phyloP scores from a whole-genome alignment of 2,329 filamentous ascomycete species.

The Cryphonectria japonica region DNA sequence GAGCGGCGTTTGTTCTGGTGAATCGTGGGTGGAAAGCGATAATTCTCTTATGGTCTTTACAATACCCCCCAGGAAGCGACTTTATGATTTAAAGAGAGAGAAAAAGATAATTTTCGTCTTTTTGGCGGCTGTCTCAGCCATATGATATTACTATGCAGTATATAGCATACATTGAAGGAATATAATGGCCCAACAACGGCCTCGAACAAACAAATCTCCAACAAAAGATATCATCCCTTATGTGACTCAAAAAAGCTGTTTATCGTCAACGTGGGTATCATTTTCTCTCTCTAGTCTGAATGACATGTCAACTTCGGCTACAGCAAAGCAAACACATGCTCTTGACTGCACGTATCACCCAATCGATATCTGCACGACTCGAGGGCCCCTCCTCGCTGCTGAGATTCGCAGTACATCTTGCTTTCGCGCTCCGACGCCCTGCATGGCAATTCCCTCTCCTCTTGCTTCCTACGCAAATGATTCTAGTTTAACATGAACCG shows the following conservation, averaged over 20 bases:
- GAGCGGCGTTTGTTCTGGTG: constrained; percentile 50
- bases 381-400: neutral
- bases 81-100: neutral
- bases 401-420: constrained; percentile 11
- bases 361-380: constrained; percentile 14
- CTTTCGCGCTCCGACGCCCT: constrained; percentile 17
- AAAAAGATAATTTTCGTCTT: neutral
- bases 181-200: neutral
- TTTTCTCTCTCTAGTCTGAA: constrained; percentile 29
- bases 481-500: neutral
- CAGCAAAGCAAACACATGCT: constrained; percentile 20
- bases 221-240: neutral
- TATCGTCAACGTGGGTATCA: constrained; percentile 30
- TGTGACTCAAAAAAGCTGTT: neutral
- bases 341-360: constrained; percentile 23
- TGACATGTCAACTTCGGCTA: constrained; percentile 29
- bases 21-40: constrained; percentile 36
- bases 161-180: neutral
- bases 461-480: neutral
- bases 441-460: neutral
- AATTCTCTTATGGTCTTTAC: constrained; percentile 39
- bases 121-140: neutral
- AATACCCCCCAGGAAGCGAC: constrained; percentile 41
- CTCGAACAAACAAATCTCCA: neutral
- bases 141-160: neutral